Conservation (phyloP, 179 eudicot genomes). For the Beta lomatogona region DNA sequence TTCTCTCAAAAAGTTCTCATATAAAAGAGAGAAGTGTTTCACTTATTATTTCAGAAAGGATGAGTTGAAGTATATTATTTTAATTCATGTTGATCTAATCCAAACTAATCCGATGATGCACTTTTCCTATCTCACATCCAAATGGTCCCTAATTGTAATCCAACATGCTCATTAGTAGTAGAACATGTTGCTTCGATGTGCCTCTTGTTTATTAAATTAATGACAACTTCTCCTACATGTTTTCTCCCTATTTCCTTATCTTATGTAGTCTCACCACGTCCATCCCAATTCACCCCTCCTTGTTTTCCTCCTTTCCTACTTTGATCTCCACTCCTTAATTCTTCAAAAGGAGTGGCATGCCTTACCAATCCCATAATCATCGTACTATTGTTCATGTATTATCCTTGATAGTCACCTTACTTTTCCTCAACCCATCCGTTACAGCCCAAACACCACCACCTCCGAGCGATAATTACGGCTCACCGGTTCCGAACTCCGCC, state of each 20-base stretch:
- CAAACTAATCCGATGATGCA: too few species aligned
- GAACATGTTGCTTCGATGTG: not conserved
- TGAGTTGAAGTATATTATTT: too few species aligned
- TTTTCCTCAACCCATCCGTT: not conserved
- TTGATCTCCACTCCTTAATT: not conserved
- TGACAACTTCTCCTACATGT: not conserved
- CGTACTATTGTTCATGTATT: not conserved
- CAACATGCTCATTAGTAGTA: not conserved
- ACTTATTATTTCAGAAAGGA: too few species aligned
- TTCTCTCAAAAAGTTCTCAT: too few species aligned
- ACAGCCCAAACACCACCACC: constrained; percentile 15
- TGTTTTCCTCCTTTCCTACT: too few species aligned
- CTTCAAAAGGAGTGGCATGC: constrained; percentile 1
- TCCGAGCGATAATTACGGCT: constrained; percentile 29
- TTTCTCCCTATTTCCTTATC: not conserved
- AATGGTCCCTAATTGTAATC: too few species aligned
- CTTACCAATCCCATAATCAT: not conserved
- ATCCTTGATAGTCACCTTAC: not conserved
- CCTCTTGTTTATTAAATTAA: not conserved
- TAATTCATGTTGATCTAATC: too few species aligned
- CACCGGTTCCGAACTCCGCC: constrained; percentile 30
- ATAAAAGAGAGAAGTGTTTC: too few species aligned
- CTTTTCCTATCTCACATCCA: too few species aligned
- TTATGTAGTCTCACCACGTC: not conserved
- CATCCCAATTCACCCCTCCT: not conserved